Evolutionary conservation across 2,329 filamentous ascomycete species (phyloP).

Genomic region (Dendrostoma leiphaemia): DNA sequence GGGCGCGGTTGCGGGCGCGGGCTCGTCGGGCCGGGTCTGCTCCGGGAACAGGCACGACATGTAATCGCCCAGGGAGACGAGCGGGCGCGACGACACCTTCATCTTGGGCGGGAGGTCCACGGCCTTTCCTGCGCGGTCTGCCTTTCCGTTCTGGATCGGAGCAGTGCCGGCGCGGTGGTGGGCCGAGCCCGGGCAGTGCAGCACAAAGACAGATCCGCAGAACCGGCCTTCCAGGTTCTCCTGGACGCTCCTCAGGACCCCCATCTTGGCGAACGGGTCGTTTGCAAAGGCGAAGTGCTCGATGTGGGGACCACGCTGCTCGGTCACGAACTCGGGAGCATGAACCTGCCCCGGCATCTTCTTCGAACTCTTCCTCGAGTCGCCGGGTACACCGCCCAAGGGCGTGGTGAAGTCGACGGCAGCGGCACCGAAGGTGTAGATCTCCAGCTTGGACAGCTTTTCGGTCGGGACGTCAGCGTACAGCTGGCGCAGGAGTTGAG

Average conservation of each 20-base stretch:
- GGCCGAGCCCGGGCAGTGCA: constrained; percentile 22
- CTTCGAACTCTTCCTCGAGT: constrained; percentile 18
- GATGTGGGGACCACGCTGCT: constrained; percentile 28
- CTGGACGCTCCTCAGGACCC: constrained; percentile 34
- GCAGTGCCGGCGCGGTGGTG: neutral
- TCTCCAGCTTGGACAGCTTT: constrained; percentile 36
- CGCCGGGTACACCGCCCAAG: constrained; percentile 24
- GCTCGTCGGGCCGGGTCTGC: constrained; percentile 23
- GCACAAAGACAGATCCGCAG: constrained; percentile 38
- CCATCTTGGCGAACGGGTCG: constrained; percentile 38
- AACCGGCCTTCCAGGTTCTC: constrained; percentile 35
- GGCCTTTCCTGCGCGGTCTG: neutral
- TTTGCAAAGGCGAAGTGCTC: constrained; percentile 35
- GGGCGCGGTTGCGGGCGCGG: neutral
- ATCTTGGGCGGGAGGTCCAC: neutral
- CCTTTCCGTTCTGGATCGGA: neutral
- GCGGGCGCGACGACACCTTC: neutral
- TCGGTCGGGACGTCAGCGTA: constrained; percentile 35
- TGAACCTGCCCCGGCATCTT: constrained; percentile 13
- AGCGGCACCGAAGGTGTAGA: constrained; percentile 43
- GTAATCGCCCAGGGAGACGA: constrained; percentile 33
- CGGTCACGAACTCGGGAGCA: constrained; percentile 18
- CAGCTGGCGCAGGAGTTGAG: constrained; percentile 35
- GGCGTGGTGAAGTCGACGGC: constrained; percentile 36
- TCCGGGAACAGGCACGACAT: constrained; percentile 35